phyloP scores from a whole-genome alignment of 176 grass and related monocot genomes.

The Aegilops umbellulata region DNA sequence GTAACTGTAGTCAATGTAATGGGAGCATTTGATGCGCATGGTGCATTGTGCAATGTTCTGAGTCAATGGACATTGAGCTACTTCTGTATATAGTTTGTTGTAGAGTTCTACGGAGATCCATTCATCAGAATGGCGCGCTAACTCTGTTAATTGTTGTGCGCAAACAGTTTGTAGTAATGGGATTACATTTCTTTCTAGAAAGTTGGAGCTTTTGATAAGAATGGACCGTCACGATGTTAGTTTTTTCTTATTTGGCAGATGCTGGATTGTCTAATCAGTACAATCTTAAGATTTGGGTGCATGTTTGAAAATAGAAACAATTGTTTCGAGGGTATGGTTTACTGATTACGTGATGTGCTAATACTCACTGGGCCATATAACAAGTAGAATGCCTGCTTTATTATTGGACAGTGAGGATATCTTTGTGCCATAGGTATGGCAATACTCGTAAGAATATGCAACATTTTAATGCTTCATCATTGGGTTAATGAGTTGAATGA shows the following conservation, averaged over 20 bases:
- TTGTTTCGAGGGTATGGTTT: background rate
- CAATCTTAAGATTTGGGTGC: background rate
- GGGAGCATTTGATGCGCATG: background rate
- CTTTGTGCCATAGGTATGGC: background rate
- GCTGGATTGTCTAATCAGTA: background rate
- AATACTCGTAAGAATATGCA: background rate
- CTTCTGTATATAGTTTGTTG: background rate
- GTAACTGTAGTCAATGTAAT: background rate
- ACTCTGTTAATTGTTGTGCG: background rate
- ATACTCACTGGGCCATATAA: background rate
- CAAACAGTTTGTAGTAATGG: background rate
- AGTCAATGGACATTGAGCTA: background rate
- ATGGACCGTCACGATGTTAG: background rate
- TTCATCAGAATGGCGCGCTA: background rate
- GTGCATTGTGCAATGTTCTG: background rate
- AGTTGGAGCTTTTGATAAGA: background rate
- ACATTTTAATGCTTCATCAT: background rate
- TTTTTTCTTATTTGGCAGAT: background rate
- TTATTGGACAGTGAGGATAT: background rate
- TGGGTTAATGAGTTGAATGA: conserved; percentile 1
- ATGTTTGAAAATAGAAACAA: background rate
- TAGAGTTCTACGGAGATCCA: background rate
- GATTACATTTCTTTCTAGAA: background rate
- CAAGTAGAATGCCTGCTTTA: background rate
- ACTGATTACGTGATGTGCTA: background rate